Percentiles rank a stretch among this genome's conserved stretches.
Evolutionary conservation across 192 early-diverging fungal species (phyloP).

Genomic region (Funneliformis geosporum): DNA sequence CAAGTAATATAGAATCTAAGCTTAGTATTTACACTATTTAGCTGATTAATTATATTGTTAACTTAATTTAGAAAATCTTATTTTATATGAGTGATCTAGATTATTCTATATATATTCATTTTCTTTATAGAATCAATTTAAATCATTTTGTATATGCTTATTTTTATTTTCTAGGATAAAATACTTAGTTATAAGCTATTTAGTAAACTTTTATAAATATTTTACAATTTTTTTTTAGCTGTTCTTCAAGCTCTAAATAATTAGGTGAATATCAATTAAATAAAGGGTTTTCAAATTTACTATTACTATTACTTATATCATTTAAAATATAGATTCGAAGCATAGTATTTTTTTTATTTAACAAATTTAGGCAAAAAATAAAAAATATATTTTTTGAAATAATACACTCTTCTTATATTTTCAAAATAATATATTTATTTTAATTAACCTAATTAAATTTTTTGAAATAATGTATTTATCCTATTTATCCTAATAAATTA

Average conservation of each 20-base stretch:
- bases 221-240: slow-evolving; percentile 18
- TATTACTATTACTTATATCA: slow-evolving; percentile 14
- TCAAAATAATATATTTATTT: slow-evolving; percentile 7
- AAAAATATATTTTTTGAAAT: background rate
- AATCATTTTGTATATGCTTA: background rate
- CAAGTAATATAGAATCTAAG: background rate
- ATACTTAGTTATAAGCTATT: slow-evolving; percentile 12
- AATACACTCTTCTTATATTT: slow-evolving; percentile 6
- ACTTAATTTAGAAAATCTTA: background rate
- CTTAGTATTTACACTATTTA: background rate
- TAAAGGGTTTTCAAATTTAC: background rate
- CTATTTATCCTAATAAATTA: slow-evolving; percentile 10
- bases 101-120: background rate
- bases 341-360: background rate
- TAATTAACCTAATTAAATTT: slow-evolving; percentile 1
- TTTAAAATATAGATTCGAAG: slow-evolving; percentile 3
- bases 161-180: background rate
- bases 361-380: background rate
- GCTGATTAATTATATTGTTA: background rate
- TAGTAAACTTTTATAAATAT: background rate
- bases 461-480: background rate
- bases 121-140: background rate
- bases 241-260: slow-evolving; percentile 4
- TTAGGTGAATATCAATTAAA: background rate
- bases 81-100: no score